Base-by-base conservation (phyloP, 805 yeast species). In the Metschnikowia picachoensis region DNA sequence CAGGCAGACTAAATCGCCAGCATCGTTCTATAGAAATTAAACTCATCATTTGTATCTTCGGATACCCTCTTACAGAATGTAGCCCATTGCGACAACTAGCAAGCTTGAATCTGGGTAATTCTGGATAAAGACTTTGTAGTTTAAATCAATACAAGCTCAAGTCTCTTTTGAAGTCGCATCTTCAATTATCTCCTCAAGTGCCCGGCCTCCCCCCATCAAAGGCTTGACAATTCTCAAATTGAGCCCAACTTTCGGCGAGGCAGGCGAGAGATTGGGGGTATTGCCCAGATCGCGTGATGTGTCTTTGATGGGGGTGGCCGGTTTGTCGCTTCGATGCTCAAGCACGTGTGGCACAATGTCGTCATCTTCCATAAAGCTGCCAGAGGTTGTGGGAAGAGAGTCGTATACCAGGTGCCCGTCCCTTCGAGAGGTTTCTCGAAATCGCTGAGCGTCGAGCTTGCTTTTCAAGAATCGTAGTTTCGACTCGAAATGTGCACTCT, bases 211-310 rank as follows among this genome's bases (percentile, higher is more conserved):
- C 1, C 86, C 85, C 44, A 82, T 68, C 34, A 81, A 51, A 3
- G 87, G 86, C 60, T 81, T 82, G 15, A 83, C 79, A 8, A 84
- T 83, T 43, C 80, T 65, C 49, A 82, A 65, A 58, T 80, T 79
- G 40, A 80, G 63, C 1, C 85, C 85, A 16, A 67, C 65, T 49
- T 69, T 67, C 13, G 72, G 70, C 3, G 70, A 62, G 1, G 43
- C 41, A 4, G 57, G 60, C 11, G 59, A 49, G 20, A 46, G 32
- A 38, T 31, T 43, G 17, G 46, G 36, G 8, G 42, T 31, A 9
- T 37, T 13, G 6, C 38, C 20, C 28, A 37, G 8, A 9, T 38
- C 43, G 16, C 43, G 33, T 2, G 28, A 17, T 4, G 41, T 30
- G 31, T 38, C 47, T 17, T 37, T 35, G 17, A 20, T 11, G 14